phyloP scores from a whole-genome alignment of 2,329 filamentous ascomycete species.

The Cordyceps cateniannulata region DNA sequence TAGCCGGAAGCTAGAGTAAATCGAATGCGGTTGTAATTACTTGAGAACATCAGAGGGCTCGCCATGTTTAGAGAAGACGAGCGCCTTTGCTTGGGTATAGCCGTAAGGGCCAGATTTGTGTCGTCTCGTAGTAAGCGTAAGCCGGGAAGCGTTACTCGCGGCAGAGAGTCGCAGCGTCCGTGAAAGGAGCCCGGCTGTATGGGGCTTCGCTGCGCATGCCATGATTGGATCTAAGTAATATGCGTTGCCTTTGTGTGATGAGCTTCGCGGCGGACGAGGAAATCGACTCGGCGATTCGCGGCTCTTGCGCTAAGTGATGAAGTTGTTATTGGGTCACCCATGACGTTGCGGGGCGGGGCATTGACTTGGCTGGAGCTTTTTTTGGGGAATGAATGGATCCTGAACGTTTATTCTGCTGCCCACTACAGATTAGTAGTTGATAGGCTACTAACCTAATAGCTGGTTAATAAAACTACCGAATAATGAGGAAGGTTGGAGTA shows the following conservation, averaged over 20 bases:
- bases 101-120: conserved; percentile 61
- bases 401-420: no score
- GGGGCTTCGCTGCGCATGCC: not conserved
- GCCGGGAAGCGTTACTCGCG: conserved; percentile 10
- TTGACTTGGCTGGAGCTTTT: not conserved
- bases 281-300: not conserved
- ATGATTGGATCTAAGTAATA: not conserved
- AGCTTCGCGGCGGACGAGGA: not conserved
- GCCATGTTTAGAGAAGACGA: conserved; percentile 68
- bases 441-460: no score
- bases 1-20: conserved; percentile 1
- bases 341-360: conserved; percentile 5
- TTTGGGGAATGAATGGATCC: not conserved
- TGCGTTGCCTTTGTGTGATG: not conserved
- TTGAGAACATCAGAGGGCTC: conserved; percentile 65
- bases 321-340: not conserved
- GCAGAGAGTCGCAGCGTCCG: not conserved
- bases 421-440: no score
- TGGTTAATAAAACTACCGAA: no score
- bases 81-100: conserved; percentile 79
- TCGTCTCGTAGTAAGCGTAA: conserved; percentile 28
- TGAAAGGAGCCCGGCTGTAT: not conserved
- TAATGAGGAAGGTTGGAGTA: no score
- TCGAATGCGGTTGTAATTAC: conserved; percentile 42
- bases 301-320: not conserved